These are phyloP conservation scores for Tardiomyces blankii DNA, from an alignment of 1,139 yeast species.

Conservation along the genomic window DNA sequence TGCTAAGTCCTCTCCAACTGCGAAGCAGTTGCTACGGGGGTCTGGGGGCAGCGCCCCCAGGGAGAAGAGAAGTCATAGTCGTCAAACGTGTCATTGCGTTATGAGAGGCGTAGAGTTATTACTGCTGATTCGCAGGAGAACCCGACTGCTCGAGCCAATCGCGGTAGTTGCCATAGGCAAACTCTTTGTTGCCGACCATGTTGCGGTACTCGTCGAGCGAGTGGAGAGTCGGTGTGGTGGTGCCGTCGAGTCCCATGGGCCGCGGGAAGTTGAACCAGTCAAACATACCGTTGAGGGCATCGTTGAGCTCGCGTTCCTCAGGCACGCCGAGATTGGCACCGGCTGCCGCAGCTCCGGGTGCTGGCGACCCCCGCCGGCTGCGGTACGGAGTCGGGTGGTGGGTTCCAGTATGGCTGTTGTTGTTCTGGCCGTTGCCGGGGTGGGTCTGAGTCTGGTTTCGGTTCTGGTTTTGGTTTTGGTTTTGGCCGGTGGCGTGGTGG, in stretches of 20 bases:
- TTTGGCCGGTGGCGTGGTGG: no score
- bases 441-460: no score
- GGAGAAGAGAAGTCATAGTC: no score
- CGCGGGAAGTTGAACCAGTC: slow-evolving; percentile 10
- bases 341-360: neutral
- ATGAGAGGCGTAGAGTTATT: neutral
- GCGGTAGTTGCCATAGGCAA: neutral
- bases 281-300: slow-evolving; percentile 7
- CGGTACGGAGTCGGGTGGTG: neutral
- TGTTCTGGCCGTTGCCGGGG: no score
- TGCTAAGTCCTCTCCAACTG: no score
- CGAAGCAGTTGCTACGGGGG: no score
- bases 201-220: slow-evolving; percentile 9
- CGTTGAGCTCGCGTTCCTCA: slow-evolving; percentile 9
- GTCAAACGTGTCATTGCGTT: no score
- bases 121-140: neutral
- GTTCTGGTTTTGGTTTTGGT: no score
- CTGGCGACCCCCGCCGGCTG: neutral
- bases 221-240: slow-evolving; percentile 7
- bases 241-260: slow-evolving; percentile 9
- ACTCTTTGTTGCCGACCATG: neutral
- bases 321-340: slow-evolving; percentile 1
- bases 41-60: no score
- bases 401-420: no score
- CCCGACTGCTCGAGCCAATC: neutral